Evolutionary conservation across 306 rosid species (phyloP).

Genomic region (Lathyrus tuberosus): DNA sequence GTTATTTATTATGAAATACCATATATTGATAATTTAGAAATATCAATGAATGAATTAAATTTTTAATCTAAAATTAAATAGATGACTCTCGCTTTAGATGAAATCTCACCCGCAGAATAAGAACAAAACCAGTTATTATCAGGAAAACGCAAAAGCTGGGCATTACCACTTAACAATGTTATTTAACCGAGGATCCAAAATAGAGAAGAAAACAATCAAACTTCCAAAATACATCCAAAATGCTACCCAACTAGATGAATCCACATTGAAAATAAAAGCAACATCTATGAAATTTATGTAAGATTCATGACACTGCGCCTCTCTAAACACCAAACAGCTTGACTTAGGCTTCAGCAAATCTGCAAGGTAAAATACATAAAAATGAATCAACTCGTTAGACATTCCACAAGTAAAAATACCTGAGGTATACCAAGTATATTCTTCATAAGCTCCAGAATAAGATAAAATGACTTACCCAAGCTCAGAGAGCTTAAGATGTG

Average conservation of each 20-base stretch:
- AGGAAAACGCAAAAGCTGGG: neutral
- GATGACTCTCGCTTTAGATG: too few relatives aligned
- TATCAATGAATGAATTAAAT: too few relatives aligned
- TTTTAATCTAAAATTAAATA: too few relatives aligned
- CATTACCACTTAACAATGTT: conserved; percentile 20
- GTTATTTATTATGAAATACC: too few relatives aligned
- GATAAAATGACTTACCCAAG: conserved; percentile 64
- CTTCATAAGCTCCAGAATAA: neutral
- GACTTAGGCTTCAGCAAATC: conserved; percentile 48
- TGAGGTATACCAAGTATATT: too few relatives aligned
- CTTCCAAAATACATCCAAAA: conserved; percentile 37
- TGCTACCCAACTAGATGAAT: conserved; percentile 13
- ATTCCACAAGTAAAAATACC: neutral
- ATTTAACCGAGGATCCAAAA: conserved; percentile 27
- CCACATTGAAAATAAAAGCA: conserved; percentile 18
- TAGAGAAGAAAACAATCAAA: conserved; percentile 20
- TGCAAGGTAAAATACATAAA: neutral
- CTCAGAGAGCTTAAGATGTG: conserved; percentile 90
- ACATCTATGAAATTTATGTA: conserved; percentile 16
- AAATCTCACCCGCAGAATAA: too few relatives aligned
- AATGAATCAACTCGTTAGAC: neutral
- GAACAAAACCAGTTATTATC: too few relatives aligned
- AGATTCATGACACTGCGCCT: conserved; percentile 8
- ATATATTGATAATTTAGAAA: too few relatives aligned
- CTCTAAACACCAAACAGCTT: conserved; percentile 3